Conservation (phyloP, 2,329 filamentous ascomycete genomes). For the Colletotrichum liaoningense region DNA sequence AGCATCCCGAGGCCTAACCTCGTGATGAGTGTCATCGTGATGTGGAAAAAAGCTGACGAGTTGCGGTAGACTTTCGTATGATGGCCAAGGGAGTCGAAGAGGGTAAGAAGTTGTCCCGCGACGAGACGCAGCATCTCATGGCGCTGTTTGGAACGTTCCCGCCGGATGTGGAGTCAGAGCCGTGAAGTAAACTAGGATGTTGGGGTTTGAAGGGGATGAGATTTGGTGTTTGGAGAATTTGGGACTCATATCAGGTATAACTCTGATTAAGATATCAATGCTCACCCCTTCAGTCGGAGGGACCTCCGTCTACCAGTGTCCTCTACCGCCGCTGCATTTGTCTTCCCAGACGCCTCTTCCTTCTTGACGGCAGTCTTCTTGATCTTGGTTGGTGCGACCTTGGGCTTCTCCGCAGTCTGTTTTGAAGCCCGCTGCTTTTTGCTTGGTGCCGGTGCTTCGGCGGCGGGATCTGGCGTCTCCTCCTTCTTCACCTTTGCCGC, state of each 20-base stretch:
- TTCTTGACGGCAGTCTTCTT: constrained; percentile 23
- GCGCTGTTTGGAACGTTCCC: constrained; percentile 51
- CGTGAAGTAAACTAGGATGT: constrained; percentile 34
- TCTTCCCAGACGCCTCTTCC: not conserved
- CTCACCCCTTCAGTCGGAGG: constrained; percentile 40
- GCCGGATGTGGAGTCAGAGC: constrained; percentile 47
- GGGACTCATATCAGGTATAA: not conserved
- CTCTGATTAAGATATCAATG: constrained; percentile 8
- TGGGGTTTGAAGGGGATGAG: not conserved
- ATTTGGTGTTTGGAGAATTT: not conserved
- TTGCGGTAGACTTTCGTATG: constrained; percentile 48
- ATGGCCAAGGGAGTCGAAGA: constrained; percentile 43
- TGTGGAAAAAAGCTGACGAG: constrained; percentile 11
- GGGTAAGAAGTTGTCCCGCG: constrained; percentile 41
- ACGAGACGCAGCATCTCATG: constrained; percentile 47
- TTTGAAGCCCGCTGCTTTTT: constrained; percentile 41
- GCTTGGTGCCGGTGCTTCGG: constrained; percentile 28
- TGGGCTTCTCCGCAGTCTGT: constrained; percentile 39
- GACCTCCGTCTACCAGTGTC: constrained; percentile 42
- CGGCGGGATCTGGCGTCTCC: constrained; percentile 20
- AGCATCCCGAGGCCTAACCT: not conserved
- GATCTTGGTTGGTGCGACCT: constrained; percentile 33
- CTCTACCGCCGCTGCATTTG: constrained; percentile 24
- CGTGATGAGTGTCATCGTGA: not conserved
- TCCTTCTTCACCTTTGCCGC: constrained; percentile 20